Base-by-base conservation (phyloP, 2,329 filamentous ascomycete genomes). In the Penicillium psychrosexuale region DNA sequence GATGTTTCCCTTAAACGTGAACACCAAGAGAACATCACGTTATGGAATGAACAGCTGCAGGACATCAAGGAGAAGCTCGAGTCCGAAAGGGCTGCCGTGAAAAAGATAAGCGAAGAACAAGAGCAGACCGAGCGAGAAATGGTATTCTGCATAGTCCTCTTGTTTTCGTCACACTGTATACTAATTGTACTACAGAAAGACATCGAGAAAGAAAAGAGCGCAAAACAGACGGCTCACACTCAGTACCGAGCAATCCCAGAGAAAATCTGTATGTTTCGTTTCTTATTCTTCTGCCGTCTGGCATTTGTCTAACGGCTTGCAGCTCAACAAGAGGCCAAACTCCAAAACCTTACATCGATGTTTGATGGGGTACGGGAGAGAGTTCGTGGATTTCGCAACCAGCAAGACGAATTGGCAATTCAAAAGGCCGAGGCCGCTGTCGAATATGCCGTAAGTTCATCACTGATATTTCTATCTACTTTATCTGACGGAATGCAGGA, bases 191-290 rank as follows among this genome's bases (percentile, higher is more conserved):
- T 45, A 17, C 51, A 76, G 73, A 37, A 48, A 8, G 53, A 62
- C 28, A 61, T 75, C 19, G 72, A 82, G 54, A 63, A 72, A 0
- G 83, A 91, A 59, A 94, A 95, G 73, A 80, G 75, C 36, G 77
- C 79, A 5, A 78, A 88, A 37, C 91, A 95, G 67, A 83, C 77
- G 53, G 85, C 85, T 33, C 77, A 83, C 27, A 84, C 83, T 34
- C 78, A 82, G 49, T 91, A 85, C 75, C 80, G 82, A 51, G 82
- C 82, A 19, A 77, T 96, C 8, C 89, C 88, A 0, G 80, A 83
- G 47, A 90, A 85, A 69, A 86, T 93, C 51, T 81, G 88, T 86
- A 78, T 69, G 83, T 66, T 56, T 76, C 8, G 11, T 24, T 61
- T 69, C 42, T 63, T 58, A 27, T 15, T 11, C 9, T 24, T 31